Base-by-base conservation (phyloP, 768 basidiomycete genomes). In the Panaeolus papilionaceus region DNA sequence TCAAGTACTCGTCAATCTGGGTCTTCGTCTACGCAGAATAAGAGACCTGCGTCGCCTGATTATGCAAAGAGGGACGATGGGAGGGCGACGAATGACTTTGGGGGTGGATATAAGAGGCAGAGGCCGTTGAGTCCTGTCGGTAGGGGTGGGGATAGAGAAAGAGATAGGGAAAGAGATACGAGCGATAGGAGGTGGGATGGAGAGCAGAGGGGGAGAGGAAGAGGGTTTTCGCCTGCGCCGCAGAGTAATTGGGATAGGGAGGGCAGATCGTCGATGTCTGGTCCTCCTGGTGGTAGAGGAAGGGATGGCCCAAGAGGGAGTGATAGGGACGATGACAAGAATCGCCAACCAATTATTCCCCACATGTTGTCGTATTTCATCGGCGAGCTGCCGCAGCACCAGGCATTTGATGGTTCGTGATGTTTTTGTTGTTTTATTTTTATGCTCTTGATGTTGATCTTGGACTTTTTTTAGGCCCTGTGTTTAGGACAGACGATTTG, bases 401-500 rank as follows among this genome's bases (percentile, higher is more conserved):
- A 78, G 14, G 78, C 86, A n/a, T 98, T 98, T 76, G 94, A 98
- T 79, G 96, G 95, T 95, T 70, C 71, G 89, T 83, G 40, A 2
- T 42, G 38, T 37, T 64, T 66, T 62, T 61, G 28, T 54, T 26
- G 49, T 38, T 62, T 23, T 44, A 14, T 42, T 62, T 61, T 12
- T 54, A n/a, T 38, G 26, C 70, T 64, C 5, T n/a, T 33, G 20
- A 20, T 66, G 42, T 28, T 67, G 62, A 38, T 40, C 23, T 45
- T 61, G 14, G n/a, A 23, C 11, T 51, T 16, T 61, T 64, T 33
- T 71, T 71, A 96, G 95, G 95, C 4, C 96, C 96, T 9, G 86
- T 94, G 44, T 97, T 97, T 80, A 85, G 93, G 66, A 91, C 92
- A 1, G 96, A 98, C 38, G 95, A 97, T 77, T 81, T 97, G 44